These are phyloP conservation scores for Psilocybe azurescens DNA, from an alignment of 768 basidiomycete genomes.

Conservation along the genomic window DNA sequence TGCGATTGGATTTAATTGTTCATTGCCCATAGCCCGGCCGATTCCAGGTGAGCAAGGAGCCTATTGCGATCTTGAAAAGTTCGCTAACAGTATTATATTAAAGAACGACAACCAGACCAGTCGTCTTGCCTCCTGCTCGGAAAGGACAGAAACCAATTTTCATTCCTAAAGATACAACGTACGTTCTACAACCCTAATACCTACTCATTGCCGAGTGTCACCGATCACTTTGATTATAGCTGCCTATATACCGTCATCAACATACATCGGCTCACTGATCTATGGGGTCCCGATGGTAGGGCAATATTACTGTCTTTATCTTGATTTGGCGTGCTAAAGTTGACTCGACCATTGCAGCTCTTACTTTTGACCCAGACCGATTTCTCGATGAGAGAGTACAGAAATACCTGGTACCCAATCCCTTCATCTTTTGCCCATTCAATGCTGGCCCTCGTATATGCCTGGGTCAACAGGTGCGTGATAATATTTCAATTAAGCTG, in stretches of 20 bases:
- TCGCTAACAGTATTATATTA: slow-evolving; percentile 35
- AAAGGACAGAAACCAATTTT: slow-evolving; percentile 24
- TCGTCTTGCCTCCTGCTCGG: slow-evolving; percentile 20
- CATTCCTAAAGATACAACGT: slow-evolving; percentile 42
- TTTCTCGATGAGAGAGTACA: slow-evolving; percentile 65
- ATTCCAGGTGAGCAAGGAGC: neutral
- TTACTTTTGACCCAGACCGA: slow-evolving; percentile 67
- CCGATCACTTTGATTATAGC: slow-evolving; percentile 15
- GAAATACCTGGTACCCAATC: slow-evolving; percentile 60
- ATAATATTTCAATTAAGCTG: neutral
- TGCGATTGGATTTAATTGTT: slow-evolving; percentile 41
- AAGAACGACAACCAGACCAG: slow-evolving; percentile 29
- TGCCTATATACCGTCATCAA: slow-evolving; percentile 41
- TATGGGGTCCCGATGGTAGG: slow-evolving; percentile 61
- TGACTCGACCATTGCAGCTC: slow-evolving; percentile 37
- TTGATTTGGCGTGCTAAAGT: neutral
- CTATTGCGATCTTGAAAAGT: neutral
- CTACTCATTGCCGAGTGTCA: neutral
- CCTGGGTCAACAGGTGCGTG: slow-evolving; percentile 50
- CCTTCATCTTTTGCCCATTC: slow-evolving; percentile 61
- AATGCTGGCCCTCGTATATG: slow-evolving; percentile 58
- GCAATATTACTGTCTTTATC: slow-evolving; percentile 17
- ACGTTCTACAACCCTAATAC: slow-evolving; percentile 19
- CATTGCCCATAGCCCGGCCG: slow-evolving; percentile 39
- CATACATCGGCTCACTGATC: slow-evolving; percentile 55